These are phyloP conservation scores for Saprolegnia diclina DNA, from an alignment of 352 stramenopile genomes.

Conservation along the genomic window DNA sequence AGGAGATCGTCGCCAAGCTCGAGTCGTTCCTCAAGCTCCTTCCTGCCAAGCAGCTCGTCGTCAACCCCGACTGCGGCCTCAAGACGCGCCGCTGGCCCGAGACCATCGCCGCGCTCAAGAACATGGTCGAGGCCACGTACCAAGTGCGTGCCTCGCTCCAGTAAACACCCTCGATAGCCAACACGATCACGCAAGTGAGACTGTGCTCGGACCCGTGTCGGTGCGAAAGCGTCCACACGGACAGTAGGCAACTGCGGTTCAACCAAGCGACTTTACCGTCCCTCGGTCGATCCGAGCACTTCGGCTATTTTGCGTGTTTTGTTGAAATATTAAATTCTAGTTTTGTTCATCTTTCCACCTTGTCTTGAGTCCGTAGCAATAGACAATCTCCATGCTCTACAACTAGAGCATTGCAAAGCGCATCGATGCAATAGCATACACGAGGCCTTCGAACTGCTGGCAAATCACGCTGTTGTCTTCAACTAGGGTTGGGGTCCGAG, in stretches of 20 bases:
- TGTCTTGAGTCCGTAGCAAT: too few relatives aligned
- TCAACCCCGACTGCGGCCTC: slow-evolving; percentile 91
- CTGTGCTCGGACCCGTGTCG: neutral
- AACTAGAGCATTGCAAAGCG: too few relatives aligned
- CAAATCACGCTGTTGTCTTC: too few relatives aligned
- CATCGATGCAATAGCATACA: too few relatives aligned
- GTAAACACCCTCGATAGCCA: neutral
- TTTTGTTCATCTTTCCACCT: too few relatives aligned
- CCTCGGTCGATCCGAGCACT: slow-evolving; percentile 24
- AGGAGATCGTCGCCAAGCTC: slow-evolving; percentile 84
- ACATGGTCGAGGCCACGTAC: slow-evolving; percentile 83
- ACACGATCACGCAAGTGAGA: neutral
- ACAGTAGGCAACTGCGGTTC: neutral
- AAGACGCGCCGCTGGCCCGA: slow-evolving; percentile 92
- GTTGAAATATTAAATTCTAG: too few relatives aligned
- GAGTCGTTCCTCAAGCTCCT: slow-evolving; percentile 80
- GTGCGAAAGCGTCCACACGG: neutral
- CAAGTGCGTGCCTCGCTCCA: slow-evolving; percentile 48
- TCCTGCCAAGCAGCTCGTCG: slow-evolving; percentile 65
- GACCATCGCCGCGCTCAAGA: slow-evolving; percentile 81
- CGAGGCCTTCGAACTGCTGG: too few relatives aligned
- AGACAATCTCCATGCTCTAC: too few relatives aligned
- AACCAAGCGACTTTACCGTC: neutral
- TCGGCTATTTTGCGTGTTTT: too few relatives aligned
- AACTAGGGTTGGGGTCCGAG: too few relatives aligned